Evolutionary conservation across 2,329 filamentous ascomycete genomes (phyloP).

Genomic region (Cordyceps militaris): DNA sequence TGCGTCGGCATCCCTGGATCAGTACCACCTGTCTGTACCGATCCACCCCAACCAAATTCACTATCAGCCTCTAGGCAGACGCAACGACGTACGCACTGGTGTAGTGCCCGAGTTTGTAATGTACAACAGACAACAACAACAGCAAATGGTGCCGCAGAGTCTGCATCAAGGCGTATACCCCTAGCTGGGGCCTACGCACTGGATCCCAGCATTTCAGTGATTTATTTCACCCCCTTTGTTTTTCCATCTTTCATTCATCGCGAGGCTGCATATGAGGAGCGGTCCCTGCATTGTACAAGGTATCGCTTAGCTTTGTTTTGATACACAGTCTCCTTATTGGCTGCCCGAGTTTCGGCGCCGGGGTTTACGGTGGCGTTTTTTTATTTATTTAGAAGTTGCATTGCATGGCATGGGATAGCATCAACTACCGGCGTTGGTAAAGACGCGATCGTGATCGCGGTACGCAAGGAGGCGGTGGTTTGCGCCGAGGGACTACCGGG

Average conservation of each 20-base stretch:
- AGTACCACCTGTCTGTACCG: constrained; percentile 55
- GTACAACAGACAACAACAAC: constrained; percentile 26
- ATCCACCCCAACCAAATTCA: constrained; percentile 68
- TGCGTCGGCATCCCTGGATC: constrained; percentile 69
- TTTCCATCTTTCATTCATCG: not conserved
- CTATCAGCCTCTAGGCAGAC: constrained; percentile 69
- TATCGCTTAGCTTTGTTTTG: constrained; percentile 7
- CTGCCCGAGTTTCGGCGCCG: not conserved
- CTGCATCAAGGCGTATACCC: constrained; percentile 12
- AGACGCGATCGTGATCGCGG: not conserved
- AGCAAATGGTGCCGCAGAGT: constrained; percentile 13
- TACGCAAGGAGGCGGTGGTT: not conserved
- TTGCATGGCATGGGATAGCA: constrained; percentile 16
- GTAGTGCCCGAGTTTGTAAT: constrained; percentile 58
- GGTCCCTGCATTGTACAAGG: constrained; percentile 2
- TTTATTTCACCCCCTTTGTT: not conserved
- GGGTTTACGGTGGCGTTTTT: not conserved
- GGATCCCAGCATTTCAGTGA: not conserved
- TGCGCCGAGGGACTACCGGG: not conserved
- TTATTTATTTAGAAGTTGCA: constrained; percentile 10
- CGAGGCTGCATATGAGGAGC: not conserved
- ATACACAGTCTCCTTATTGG: not conserved
- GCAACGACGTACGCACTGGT: constrained; percentile 60
- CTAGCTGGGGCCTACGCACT: constrained; percentile 1
- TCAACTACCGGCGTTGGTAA: constrained; percentile 13